Percentiles rank a stretch among this genome's conserved stretches.
These are phyloP conservation scores for Tylopilus rubrobrunneus DNA, from an alignment of 768 basidiomycete species.

Conservation along the genomic window DNA sequence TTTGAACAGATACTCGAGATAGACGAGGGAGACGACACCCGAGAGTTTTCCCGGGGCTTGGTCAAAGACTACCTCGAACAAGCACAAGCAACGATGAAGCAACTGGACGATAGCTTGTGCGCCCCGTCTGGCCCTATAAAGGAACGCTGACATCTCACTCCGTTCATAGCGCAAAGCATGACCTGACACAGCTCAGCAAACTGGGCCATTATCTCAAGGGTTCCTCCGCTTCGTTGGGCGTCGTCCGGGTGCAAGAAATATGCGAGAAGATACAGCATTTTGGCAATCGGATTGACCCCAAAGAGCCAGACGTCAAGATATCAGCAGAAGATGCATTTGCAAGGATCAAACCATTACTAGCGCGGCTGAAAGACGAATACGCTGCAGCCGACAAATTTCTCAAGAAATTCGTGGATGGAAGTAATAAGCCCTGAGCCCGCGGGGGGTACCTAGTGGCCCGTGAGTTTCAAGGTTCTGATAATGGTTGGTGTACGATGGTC, in stretches of 20 bases:
- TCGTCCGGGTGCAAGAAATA: constrained; percentile 71
- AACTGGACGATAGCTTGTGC: constrained; percentile 80
- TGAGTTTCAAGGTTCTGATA: constrained; percentile 2
- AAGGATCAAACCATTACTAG: constrained; percentile 54
- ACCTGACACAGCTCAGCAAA: constrained; percentile 63
- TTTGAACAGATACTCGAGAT: constrained; percentile 89
- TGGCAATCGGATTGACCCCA: constrained; percentile 52
- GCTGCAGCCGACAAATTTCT: constrained; percentile 65
- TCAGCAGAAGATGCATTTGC: constrained; percentile 49
- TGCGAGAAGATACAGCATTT: constrained; percentile 93
- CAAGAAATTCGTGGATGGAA: constrained; percentile 33
- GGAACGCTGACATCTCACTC: constrained; percentile 13
- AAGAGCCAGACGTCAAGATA: constrained; percentile 42
- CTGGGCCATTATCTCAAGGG: constrained; percentile 97
- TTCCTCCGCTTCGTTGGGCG: constrained; percentile 91
- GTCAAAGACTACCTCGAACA: constrained; percentile 79
- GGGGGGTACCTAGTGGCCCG: not conserved
- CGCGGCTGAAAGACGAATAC: constrained; percentile 64
- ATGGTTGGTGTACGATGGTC: constrained; percentile 12
- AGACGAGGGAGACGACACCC: constrained; percentile 72
- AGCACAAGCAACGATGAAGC: constrained; percentile 65
- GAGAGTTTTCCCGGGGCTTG: constrained; percentile 78
- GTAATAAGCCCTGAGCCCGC: constrained; percentile 1
- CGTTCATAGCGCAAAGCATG: constrained; percentile 44
- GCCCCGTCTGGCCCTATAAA: constrained; percentile 33